These are phyloP conservation scores for Leccinum arenicola DNA, from an alignment of 768 basidiomycete genomes.

Conservation along the genomic window DNA sequence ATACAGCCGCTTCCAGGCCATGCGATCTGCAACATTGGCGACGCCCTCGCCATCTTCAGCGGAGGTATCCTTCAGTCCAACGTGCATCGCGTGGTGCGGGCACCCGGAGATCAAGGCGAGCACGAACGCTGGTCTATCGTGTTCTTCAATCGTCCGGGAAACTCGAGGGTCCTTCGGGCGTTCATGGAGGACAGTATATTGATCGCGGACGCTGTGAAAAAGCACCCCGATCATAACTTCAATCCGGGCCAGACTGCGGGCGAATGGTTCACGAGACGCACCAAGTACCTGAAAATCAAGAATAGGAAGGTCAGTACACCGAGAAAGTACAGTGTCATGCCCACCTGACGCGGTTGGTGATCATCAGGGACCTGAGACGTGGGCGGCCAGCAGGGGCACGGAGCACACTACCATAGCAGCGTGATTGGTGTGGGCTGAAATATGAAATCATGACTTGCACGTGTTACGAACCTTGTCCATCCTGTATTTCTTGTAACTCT, in stretches of 20 bases:
- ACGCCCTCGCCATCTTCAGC: neutral
- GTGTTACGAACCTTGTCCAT: no score
- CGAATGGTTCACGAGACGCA: neutral
- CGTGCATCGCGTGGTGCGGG: neutral
- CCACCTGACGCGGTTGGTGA: no score
- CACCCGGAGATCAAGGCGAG: neutral
- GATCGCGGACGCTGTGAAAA: neutral
- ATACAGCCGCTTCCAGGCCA: neutral
- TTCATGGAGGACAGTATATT: neutral
- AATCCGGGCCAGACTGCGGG: neutral
- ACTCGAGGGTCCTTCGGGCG: neutral
- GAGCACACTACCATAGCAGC: constrained; percentile 23
- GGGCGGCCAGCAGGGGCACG: constrained; percentile 29
- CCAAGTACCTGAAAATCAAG: neutral
- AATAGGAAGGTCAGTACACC: neutral
- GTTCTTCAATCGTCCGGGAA: neutral
- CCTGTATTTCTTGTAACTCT: no score
- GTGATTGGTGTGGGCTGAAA: neutral
- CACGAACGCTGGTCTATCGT: neutral
- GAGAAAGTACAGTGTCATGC: no score
- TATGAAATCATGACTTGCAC: no score
- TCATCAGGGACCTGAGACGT: constrained; percentile 29
- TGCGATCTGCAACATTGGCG: neutral
- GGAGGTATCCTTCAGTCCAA: neutral
- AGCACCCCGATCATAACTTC: neutral